phyloP scores from a whole-genome alignment of 345 rosid species.

The Brassica rapa region DNA sequence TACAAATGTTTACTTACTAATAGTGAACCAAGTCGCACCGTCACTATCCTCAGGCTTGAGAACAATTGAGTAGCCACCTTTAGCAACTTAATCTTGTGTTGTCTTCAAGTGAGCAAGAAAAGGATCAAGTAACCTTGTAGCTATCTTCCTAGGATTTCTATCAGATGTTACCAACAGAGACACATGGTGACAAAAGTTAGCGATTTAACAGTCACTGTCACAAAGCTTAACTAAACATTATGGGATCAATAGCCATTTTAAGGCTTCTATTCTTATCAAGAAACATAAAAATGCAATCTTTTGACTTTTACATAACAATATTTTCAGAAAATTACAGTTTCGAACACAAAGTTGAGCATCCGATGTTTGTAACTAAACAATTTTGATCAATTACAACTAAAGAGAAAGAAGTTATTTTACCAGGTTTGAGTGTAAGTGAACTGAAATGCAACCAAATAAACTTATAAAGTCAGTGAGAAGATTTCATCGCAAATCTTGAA shows the following conservation, averaged over 20 bases:
- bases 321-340: background rate
- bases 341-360: slow-evolving; percentile 3
- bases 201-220: background rate
- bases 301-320: background rate
- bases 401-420: slow-evolving; percentile 36
- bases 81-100: slow-evolving; percentile 75
- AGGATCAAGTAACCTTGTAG: slow-evolving; percentile 86
- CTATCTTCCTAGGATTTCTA: slow-evolving; percentile 81
- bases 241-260: background rate
- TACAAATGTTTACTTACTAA: slow-evolving; percentile 8
- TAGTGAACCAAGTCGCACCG: slow-evolving; percentile 77
- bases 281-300: background rate
- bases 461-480: slow-evolving; percentile 56
- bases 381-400: background rate
- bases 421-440: slow-evolving; percentile 96
- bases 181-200: slow-evolving; percentile 52
- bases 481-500: slow-evolving; percentile 61
- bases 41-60: slow-evolving; percentile 63
- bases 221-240: slow-evolving; percentile 7
- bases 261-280: background rate
- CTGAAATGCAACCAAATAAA: slow-evolving; percentile 81
- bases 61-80: slow-evolving; percentile 85
- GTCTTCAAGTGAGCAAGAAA: slow-evolving; percentile 85
- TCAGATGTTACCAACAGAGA: slow-evolving; percentile 73
- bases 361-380: background rate